Evolutionary conservation across 495 filamentous ascomycete genomes (phyloP).

Genomic region (Aspergillus leporis): DNA sequence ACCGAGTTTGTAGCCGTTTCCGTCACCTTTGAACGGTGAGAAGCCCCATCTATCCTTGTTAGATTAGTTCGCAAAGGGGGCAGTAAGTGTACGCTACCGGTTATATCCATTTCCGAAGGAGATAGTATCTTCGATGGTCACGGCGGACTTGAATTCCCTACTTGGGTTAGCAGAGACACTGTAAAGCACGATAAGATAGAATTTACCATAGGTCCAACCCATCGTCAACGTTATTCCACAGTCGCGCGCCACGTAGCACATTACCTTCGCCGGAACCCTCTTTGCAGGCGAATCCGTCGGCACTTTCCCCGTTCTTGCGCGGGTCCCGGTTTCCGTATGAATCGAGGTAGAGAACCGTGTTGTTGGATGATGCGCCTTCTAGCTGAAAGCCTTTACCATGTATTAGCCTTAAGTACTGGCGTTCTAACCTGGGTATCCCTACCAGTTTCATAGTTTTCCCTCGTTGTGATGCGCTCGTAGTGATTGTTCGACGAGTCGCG

Average conservation of each 20-base stretch:
- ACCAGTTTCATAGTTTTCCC: constrained; percentile 24
- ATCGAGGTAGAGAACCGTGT: constrained; percentile 21
- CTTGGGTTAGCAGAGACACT: background rate
- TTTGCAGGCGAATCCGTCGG: constrained; percentile 24
- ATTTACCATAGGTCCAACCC: constrained; percentile 21
- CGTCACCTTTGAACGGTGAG: constrained; percentile 24
- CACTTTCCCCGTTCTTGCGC: constrained; percentile 24
- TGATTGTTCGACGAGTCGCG: constrained; percentile 23
- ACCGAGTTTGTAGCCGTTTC: constrained; percentile 24
- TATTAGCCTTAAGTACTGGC: too few species aligned
- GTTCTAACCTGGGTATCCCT: background rate
- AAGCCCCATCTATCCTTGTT: constrained; percentile 16
- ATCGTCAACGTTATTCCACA: constrained; percentile 25
- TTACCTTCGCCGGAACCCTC: constrained; percentile 22
- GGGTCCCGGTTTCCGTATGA: constrained; percentile 22
- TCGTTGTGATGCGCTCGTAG: constrained; percentile 20
- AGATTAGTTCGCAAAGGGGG: background rate
- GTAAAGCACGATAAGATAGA: background rate
- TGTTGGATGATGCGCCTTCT: constrained; percentile 20
- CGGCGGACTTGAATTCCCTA: constrained; percentile 25
- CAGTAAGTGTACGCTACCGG: constrained; percentile 11
- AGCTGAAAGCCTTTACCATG: constrained; percentile 17
- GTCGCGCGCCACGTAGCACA: constrained; percentile 18
- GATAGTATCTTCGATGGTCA: constrained; percentile 24
- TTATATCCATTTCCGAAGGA: constrained; percentile 23